Evolutionary conservation across 345 rosid genomes (phyloP).

Genomic region (Eucalyptus globulus): DNA sequence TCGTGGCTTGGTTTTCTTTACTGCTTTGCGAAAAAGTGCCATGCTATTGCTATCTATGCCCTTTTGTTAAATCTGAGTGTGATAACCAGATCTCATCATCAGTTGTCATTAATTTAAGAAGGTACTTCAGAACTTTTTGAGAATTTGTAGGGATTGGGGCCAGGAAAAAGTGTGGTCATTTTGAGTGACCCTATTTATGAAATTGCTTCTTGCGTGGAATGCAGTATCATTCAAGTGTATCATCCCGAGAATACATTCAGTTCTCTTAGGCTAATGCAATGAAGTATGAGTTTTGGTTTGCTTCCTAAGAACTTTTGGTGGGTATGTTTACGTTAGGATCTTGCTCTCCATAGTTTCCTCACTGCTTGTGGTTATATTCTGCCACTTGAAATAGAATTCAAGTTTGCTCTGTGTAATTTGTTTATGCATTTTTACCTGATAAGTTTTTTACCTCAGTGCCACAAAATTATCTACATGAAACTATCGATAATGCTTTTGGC

Average conservation of each 20-base stretch:
- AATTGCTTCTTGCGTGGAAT: not conserved
- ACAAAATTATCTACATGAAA: not conserved
- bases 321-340: not conserved
- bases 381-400: not conserved
- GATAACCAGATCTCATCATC: not conserved
- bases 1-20: not conserved
- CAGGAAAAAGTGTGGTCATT: not conserved
- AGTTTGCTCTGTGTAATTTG: not conserved
- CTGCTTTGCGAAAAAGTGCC: not conserved
- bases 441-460: not conserved
- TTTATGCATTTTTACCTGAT: not conserved
- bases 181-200: not conserved
- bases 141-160: not conserved
- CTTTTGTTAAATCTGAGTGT: not conserved
- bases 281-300: not conserved
- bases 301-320: not conserved
- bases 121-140: not conserved
- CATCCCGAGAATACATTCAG: not conserved
- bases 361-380: not conserved
- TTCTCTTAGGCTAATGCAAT: not conserved
- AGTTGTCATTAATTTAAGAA: not conserved
- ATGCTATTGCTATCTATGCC: not conserved
- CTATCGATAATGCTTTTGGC: not conserved
- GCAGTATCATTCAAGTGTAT: not conserved
- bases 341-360: not conserved